Evolutionary conservation across 257 asterid genomes (phyloP).

Genomic region (Solanum pimpinellifolium): DNA sequence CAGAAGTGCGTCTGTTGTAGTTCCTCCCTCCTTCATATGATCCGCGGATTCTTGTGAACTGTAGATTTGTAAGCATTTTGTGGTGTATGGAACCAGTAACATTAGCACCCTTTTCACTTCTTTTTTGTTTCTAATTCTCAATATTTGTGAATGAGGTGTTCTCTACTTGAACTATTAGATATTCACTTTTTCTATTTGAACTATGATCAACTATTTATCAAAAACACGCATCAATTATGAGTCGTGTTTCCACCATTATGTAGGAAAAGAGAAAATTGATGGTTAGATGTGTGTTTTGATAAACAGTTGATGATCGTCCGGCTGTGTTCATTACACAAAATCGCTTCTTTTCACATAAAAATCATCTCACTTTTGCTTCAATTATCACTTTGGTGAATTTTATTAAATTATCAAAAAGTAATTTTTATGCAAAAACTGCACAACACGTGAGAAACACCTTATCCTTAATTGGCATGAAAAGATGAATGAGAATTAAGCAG

Average conservation of each 20-base stretch:
- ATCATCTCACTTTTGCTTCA: background rate
- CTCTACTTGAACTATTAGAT: background rate
- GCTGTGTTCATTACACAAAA: background rate
- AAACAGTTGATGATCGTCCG: background rate
- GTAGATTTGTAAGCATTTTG: background rate
- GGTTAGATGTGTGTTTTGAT: background rate
- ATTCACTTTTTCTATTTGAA: background rate
- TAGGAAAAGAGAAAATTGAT: background rate
- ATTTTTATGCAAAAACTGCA: background rate
- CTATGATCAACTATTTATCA: background rate
- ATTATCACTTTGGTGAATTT: background rate
- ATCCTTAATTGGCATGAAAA: background rate
- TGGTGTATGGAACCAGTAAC: background rate
- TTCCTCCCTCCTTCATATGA: background rate
- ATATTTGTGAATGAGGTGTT: background rate
- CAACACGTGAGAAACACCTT: background rate
- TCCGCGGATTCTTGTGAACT: background rate
- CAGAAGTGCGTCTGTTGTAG: background rate
- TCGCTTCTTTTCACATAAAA: background rate
- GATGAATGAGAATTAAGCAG: background rate
- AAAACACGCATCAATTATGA: background rate
- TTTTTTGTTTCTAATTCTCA: background rate
- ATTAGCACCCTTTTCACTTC: background rate
- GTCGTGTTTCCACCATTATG: background rate
- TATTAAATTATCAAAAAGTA: background rate